phyloP scores from a whole-genome alignment of 1,284 basidiomycete species.

The Schizophyllum commune region DNA sequence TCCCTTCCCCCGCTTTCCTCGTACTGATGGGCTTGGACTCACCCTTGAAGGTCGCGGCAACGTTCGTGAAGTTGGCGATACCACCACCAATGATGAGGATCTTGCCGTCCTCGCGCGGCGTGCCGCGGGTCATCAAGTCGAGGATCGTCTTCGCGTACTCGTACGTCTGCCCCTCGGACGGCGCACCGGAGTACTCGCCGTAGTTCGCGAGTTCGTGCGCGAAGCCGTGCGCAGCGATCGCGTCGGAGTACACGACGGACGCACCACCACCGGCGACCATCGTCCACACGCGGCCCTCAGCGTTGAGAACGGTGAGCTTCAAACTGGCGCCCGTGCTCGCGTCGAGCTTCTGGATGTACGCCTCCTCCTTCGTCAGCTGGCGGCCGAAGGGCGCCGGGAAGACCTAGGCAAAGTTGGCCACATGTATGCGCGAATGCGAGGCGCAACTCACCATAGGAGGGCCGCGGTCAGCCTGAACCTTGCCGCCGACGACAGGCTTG shows the following conservation, averaged over 20 bases:
- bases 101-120: constrained; percentile 83
- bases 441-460: constrained; percentile 76
- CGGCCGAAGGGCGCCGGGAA: constrained; percentile 97
- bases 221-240: constrained; percentile 94
- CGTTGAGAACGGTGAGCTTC: constrained; percentile 95
- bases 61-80: constrained; percentile 99
- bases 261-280: constrained; percentile 95
- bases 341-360: constrained; percentile 98
- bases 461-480: constrained; percentile 83
- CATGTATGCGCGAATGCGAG: constrained; percentile 4
- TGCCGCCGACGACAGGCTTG: constrained; percentile 33
- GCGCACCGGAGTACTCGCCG: constrained; percentile 98
- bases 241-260: constrained; percentile 88
- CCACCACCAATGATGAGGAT: constrained; percentile 99
- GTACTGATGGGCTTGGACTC: neutral
- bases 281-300: constrained; percentile 95
- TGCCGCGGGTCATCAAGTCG: constrained; percentile 92
- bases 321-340: constrained; percentile 96
- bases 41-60: constrained; percentile 98
- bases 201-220: constrained; percentile 99
- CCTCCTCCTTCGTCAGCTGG: constrained; percentile 97
- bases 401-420: constrained; percentile 30
- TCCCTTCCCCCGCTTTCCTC: too few relatives aligned
- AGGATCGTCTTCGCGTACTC: constrained; percentile 99
- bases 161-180: constrained; percentile 97